Conservation (phyloP, 352 stramenopile genomes). For the Phytophthora litchii region DNA sequence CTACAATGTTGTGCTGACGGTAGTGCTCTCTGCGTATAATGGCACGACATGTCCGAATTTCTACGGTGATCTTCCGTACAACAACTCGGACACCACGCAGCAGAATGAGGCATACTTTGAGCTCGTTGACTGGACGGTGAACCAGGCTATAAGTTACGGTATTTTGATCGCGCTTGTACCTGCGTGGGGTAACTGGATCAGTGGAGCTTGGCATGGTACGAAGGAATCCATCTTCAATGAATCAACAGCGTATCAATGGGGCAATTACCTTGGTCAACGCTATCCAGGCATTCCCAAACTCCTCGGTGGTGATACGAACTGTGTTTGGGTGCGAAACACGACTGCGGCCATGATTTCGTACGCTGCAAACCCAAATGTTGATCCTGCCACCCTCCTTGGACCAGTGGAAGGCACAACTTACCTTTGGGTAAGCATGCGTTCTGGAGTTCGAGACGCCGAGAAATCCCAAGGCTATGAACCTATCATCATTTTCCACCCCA, state of each 20-base stretch:
- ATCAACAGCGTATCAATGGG: slow-evolving; percentile 14
- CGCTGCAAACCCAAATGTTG: slow-evolving; percentile 1
- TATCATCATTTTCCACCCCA: slow-evolving; percentile 17
- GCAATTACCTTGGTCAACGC: slow-evolving; percentile 13
- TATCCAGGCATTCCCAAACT: slow-evolving; percentile 31
- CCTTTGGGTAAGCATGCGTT: slow-evolving; percentile 27
- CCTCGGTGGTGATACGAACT: slow-evolving; percentile 26
- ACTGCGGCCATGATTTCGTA: slow-evolving; percentile 4
- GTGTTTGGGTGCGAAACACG: slow-evolving; percentile 21
- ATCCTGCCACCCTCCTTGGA: slow-evolving; percentile 3
- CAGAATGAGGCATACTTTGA: slow-evolving; percentile 31
- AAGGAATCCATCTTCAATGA: slow-evolving; percentile 23
- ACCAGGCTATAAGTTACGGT: slow-evolving; percentile 27
- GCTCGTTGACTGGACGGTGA: slow-evolving; percentile 26
- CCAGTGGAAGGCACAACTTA: slow-evolving; percentile 15
- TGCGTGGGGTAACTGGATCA: slow-evolving; percentile 17
- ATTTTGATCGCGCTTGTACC: slow-evolving; percentile 27
- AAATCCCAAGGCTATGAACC: slow-evolving; percentile 5
- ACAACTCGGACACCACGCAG: slow-evolving; percentile 22
- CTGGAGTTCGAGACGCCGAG: slow-evolving; percentile 18
- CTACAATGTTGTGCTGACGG: slow-evolving; percentile 29
- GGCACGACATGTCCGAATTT: slow-evolving; percentile 27
- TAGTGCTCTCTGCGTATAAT: slow-evolving; percentile 22
- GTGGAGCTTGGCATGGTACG: slow-evolving; percentile 8
- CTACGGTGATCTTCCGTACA: slow-evolving; percentile 29